Evolutionary conservation across 169 alveolate genomes (phyloP).

Genomic region (Plasmodium gonderi): DNA sequence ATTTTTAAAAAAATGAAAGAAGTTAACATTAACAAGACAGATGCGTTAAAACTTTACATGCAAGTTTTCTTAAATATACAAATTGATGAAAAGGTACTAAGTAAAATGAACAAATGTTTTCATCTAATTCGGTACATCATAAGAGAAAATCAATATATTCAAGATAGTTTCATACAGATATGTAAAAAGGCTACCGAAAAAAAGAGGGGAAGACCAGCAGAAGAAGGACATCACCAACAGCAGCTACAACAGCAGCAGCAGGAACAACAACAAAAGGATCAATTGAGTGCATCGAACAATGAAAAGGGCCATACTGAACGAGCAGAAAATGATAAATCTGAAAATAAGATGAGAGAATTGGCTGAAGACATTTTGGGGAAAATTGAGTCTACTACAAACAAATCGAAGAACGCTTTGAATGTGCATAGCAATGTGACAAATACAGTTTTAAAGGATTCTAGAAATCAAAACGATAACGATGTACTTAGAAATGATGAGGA

Average conservation of each 20-base stretch:
- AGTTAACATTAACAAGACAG: slow-evolving; percentile 44
- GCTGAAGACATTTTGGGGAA: slow-evolving; percentile 59
- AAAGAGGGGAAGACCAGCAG: slow-evolving; percentile 73
- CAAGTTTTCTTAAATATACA: slow-evolving; percentile 65
- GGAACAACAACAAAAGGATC: no score
- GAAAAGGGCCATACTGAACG: slow-evolving; percentile 26
- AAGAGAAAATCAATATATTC: slow-evolving; percentile 60
- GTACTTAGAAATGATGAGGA: slow-evolving; percentile 16
- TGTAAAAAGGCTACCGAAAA: slow-evolving; percentile 68
- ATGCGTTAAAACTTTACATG: slow-evolving; percentile 50
- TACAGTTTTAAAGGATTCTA: background rate
- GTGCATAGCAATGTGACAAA: background rate
- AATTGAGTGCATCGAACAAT: background rate
- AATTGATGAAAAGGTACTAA: slow-evolving; percentile 57
- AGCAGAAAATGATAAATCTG: slow-evolving; percentile 39
- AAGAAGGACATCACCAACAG: slow-evolving; percentile 58
- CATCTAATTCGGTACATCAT: slow-evolving; percentile 43
- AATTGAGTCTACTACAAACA: slow-evolving; percentile 55
- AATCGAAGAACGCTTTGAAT: slow-evolving; percentile 20
- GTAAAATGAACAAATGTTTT: slow-evolving; percentile 37
- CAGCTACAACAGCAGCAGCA: background rate
- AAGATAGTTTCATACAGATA: slow-evolving; percentile 22
- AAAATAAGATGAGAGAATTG: slow-evolving; percentile 65
- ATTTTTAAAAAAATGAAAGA: slow-evolving; percentile 69
- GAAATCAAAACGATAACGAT: slow-evolving; percentile 14